These are phyloP conservation scores for Myrica gale DNA, from an alignment of 306 rosid genomes.

Conservation along the genomic window DNA sequence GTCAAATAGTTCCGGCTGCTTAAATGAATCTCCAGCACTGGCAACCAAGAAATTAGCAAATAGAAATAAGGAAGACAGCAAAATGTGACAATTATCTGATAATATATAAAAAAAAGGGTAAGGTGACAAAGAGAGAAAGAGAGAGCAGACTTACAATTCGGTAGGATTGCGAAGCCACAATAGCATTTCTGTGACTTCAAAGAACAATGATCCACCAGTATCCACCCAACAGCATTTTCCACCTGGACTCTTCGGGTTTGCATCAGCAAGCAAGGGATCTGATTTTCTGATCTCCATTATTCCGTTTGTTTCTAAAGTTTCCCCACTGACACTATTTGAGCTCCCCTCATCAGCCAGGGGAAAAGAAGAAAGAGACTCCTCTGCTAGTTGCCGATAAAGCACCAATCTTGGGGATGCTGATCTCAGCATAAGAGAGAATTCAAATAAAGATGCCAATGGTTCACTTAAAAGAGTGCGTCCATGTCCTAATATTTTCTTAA, in stretches of 20 bases:
- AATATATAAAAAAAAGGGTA: background rate
- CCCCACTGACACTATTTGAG: conserved; percentile 34
- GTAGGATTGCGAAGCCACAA: conserved; percentile 50
- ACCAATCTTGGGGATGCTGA: conserved; percentile 83
- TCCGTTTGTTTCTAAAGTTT: conserved; percentile 29
- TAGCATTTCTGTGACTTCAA: conserved; percentile 49
- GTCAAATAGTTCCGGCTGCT: conserved; percentile 76
- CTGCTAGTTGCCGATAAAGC: conserved; percentile 77
- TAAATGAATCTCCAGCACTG: conserved; percentile 60
- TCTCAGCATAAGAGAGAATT: conserved; percentile 80
- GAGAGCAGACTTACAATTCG: conserved; percentile 46
- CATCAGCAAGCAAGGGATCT: conserved; percentile 50
- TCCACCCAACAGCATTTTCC: conserved; percentile 95
- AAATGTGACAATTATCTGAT: background rate
- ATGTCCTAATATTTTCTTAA: conserved; percentile 48
- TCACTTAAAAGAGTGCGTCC: conserved; percentile 53
- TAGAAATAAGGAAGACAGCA: conserved; percentile 12
- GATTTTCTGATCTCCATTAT: conserved; percentile 28
- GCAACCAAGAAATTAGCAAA: conserved; percentile 18
- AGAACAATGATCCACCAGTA: conserved; percentile 64
- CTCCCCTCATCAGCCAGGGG: conserved; percentile 57
- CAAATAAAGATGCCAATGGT: conserved; percentile 72
- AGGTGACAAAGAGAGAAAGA: background rate
- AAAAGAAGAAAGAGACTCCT: conserved; percentile 75
- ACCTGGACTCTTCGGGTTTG: conserved; percentile 41